phyloP scores from a whole-genome alignment of 495 filamentous ascomycete genomes.

The Xylaria castorea region DNA sequence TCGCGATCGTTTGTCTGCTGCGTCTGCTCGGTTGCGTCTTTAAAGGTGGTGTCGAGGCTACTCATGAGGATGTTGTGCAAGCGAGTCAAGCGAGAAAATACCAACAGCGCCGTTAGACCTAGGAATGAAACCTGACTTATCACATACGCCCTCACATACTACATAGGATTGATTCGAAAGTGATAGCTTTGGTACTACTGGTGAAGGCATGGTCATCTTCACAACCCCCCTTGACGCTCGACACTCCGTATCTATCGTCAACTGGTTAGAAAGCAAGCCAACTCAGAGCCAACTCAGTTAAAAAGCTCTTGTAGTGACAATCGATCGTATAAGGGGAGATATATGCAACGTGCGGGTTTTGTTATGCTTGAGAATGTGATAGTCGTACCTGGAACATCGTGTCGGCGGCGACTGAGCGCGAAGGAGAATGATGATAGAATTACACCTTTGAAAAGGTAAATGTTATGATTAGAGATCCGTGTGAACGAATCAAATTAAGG shows the following conservation, averaged over 20 bases:
- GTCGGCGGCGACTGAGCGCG: not conserved
- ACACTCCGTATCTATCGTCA: not conserved
- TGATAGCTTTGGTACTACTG: not conserved
- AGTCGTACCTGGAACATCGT: not conserved
- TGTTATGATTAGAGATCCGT: not conserved
- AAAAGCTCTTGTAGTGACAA: not conserved
- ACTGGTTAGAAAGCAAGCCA: not conserved
- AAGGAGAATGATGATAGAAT: not conserved
- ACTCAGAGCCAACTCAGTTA: not conserved
- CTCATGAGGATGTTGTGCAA: not conserved
- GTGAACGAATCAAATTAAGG: not conserved
- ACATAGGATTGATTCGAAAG: not conserved
- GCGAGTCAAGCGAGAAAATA: not conserved
- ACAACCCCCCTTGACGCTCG: not conserved
- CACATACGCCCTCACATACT: not conserved
- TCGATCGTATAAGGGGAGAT: not conserved
- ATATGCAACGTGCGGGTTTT: not conserved
- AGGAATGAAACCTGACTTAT: not conserved
- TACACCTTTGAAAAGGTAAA: not conserved
- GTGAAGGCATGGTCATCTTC: not conserved
- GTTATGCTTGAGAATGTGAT: not conserved
- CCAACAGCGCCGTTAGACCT: not conserved
- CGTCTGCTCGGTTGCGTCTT: not conserved
- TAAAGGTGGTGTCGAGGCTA: not conserved
- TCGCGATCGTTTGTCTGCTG: not conserved